Evolutionary conservation across 306 rosid genomes (phyloP), one percentile per base, ranked within the genome.

Genomic region (Citrullus amarus): DNA sequence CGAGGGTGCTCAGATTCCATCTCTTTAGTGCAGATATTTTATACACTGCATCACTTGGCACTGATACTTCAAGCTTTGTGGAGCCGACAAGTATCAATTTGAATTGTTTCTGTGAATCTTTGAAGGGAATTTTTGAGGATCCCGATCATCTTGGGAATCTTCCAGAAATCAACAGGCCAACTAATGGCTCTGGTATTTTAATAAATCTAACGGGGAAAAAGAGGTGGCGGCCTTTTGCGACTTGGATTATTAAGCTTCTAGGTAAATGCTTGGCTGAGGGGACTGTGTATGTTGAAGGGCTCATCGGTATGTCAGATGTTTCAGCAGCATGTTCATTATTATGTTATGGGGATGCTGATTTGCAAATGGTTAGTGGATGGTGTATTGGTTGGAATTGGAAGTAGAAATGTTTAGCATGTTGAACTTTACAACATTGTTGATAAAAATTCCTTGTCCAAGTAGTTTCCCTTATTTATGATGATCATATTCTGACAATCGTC

Each of bases 271-370:
- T 95, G 30, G 91, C 93, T 4, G 97, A 92, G 85, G 98, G 96
- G 81, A 91, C 97, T 44, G 88, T 95, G 39, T 87, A 85, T 82
- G 97, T 95, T 62, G 96, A 88, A 83, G 98, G 97, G 63, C 92
- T 95, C 76, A 75, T 91, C 58, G 82, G 82, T 65, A 74, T 81
- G 25, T 71, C 97, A 14, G 90, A 92, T 89, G 86, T 95, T 67
- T 81, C 84, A 74, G 87, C 96, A 30, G 90, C 82, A 1, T 92
- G 93, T 77, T 92, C 93, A 82, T 91, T 92, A 62, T 77, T 95
- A 80, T 92, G 97, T 84, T 91, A 90, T 76, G 97, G 92, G 57
- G 91, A 88, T 78, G 87, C 96, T 73, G 97, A 88, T 85, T 81
- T 95, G 85, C 97, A 92, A 56, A 85, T 89, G 96, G 98, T 95